Percentiles rank a stretch among this genome's conserved stretches.
These are phyloP conservation scores for Neurospora terricola DNA, from an alignment of 495 filamentous ascomycete genomes.

Conservation along the genomic window DNA sequence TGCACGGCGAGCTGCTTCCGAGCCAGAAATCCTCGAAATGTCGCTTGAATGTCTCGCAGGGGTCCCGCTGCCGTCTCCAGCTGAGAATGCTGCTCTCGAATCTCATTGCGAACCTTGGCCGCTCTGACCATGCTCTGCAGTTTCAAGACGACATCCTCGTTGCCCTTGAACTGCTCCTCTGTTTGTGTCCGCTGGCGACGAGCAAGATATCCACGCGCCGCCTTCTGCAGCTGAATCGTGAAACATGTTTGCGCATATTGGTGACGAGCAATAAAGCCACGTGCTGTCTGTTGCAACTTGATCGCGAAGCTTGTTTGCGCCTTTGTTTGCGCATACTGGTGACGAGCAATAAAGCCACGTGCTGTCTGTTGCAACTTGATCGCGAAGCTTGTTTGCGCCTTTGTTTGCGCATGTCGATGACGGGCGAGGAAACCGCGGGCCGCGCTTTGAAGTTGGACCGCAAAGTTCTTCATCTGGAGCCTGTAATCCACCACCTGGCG, in stretches of 20 bases:
- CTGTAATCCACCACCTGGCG: constrained; percentile 71
- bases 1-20: constrained; percentile 43
- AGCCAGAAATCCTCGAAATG: constrained; percentile 48
- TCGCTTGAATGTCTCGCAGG: constrained; percentile 61
- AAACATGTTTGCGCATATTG: constrained; percentile 45
- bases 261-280: constrained; percentile 69
- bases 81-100: constrained; percentile 51
- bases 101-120: constrained; percentile 58
- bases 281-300: constrained; percentile 63
- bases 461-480: constrained; percentile 68
- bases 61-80: constrained; percentile 47
- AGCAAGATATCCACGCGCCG: constrained; percentile 67
- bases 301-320: constrained; percentile 53
- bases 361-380: constrained; percentile 65
- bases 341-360: constrained; percentile 70
- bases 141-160: constrained; percentile 59
- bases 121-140: constrained; percentile 82
- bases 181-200: constrained; percentile 52
- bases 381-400: constrained; percentile 53
- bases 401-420: constrained; percentile 46
- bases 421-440: constrained; percentile 73
- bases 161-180: constrained; percentile 58
- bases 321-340: constrained; percentile 34
- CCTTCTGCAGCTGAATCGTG: constrained; percentile 66
- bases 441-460: constrained; percentile 64